Evolutionary conservation across 1,284 basidiomycete species (phyloP).

Genomic region (Cryptococcus depauperatus): DNA sequence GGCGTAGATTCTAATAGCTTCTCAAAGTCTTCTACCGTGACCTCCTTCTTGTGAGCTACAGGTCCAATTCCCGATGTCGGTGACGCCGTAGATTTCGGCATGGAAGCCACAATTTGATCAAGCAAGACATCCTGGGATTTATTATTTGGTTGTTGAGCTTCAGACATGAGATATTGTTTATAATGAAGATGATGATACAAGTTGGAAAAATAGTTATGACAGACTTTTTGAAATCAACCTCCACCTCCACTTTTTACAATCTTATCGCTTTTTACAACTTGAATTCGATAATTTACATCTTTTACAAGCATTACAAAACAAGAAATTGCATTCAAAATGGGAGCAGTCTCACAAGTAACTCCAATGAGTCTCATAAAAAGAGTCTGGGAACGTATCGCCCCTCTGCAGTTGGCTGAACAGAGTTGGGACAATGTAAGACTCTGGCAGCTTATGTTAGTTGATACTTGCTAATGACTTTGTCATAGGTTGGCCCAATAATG

Average conservation of each 20-base stretch:
- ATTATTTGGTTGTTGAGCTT: no score
- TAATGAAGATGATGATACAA: no score
- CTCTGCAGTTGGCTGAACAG: slow-evolving; percentile 66
- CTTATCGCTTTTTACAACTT: no score
- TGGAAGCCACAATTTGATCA: slow-evolving; percentile 8
- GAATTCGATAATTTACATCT: no score
- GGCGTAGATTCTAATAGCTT: slow-evolving; percentile 50
- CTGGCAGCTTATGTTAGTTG: slow-evolving; percentile 1
- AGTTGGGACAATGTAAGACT: slow-evolving; percentile 79
- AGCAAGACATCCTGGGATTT: slow-evolving; percentile 6
- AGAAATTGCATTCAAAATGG: slow-evolving; percentile 10
- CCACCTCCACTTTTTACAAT: no score
- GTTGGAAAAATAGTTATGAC: no score
- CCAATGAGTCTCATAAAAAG: slow-evolving; percentile 37
- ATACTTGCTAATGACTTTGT: not conserved
- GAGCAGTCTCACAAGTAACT: slow-evolving; percentile 9
- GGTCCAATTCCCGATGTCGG: slow-evolving; percentile 2
- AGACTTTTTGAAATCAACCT: no score
- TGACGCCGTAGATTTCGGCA: not conserved
- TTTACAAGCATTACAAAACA: no score
- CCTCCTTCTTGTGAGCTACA: slow-evolving; percentile 22
- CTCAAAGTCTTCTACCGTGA: slow-evolving; percentile 32
- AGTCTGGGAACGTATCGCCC: slow-evolving; percentile 61
- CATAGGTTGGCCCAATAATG: slow-evolving; percentile 75
- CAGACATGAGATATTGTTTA: no score